These are phyloP conservation scores for Schizopora paradoxa DNA, from an alignment of 1,284 basidiomycete species.

Conservation along the genomic window DNA sequence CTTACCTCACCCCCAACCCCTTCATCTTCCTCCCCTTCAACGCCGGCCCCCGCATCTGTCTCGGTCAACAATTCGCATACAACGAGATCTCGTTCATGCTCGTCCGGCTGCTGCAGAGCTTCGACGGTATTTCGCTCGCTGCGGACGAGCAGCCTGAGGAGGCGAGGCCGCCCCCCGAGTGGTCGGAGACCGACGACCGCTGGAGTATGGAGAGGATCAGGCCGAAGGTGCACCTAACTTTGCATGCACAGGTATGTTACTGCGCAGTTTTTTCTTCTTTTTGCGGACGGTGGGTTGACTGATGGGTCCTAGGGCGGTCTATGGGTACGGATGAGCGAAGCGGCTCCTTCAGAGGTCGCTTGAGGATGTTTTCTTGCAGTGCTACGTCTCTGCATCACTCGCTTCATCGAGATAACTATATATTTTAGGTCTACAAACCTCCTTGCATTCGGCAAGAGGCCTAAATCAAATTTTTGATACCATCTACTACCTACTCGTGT, in stretches of 20 bases:
- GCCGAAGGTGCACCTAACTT: slow-evolving; percentile 49
- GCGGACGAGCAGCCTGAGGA: slow-evolving; percentile 39
- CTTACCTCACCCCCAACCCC: slow-evolving; percentile 35
- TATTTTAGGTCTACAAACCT: no score
- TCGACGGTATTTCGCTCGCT: slow-evolving; percentile 44
- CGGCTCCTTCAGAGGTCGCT: neutral
- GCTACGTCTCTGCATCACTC: no score
- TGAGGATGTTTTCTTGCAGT: no score
- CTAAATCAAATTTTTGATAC: no score
- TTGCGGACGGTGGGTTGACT: neutral
- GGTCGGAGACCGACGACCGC: slow-evolving; percentile 37
- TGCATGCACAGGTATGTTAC: slow-evolving; percentile 43
- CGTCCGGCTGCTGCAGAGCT: slow-evolving; percentile 56
- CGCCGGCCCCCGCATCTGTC: slow-evolving; percentile 44
- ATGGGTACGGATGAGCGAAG: slow-evolving; percentile 7
- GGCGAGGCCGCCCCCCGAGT: slow-evolving; percentile 39
- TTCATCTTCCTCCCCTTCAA: slow-evolving; percentile 48
- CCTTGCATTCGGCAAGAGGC: no score
- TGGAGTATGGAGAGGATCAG: slow-evolving; percentile 44
- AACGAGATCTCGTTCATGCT: slow-evolving; percentile 66
- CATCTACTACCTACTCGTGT: no score
- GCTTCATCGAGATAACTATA: no score
- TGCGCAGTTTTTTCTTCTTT: neutral
- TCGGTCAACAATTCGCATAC: slow-evolving; percentile 60
- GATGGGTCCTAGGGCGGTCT: slow-evolving; percentile 3